These are phyloP conservation scores for Chytriomyces hyalinus DNA, from an alignment of 192 early-diverging fungal genomes.

Conservation along the genomic window DNA sequence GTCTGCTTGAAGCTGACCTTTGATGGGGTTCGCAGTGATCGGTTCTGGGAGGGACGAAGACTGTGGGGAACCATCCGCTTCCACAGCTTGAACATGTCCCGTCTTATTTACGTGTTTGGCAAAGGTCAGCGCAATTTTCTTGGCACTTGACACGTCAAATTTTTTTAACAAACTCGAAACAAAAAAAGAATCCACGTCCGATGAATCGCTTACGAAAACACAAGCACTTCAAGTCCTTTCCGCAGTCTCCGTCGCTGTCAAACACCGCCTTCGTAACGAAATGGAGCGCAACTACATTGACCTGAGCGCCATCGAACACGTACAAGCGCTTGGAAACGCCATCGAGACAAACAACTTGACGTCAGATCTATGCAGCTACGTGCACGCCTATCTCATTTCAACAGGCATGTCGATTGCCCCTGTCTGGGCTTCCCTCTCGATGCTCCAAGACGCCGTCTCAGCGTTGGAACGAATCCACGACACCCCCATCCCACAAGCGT, in stretches of 20 bases:
- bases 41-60: conserved; percentile 41
- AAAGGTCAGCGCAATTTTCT: background rate
- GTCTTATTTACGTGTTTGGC: background rate
- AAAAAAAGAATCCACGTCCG: background rate
- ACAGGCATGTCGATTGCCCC: background rate
- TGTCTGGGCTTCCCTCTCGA: background rate
- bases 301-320: conserved; percentile 57
- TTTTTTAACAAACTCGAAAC: background rate
- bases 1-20: background rate
- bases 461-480: conserved; percentile 70
- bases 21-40: conserved; percentile 2
- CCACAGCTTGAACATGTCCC: conserved; percentile 11
- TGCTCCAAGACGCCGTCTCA: conserved; percentile 16
- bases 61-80: conserved; percentile 19
- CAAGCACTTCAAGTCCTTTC: conserved; percentile 70
- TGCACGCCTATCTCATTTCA: background rate
- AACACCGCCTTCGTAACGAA: conserved; percentile 73
- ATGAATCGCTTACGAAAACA: conserved; percentile 53
- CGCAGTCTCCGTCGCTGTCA: conserved; percentile 74
- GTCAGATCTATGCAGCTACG: background rate
- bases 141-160: background rate
- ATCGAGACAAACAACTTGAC: background rate
- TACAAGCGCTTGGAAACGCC: conserved; percentile 9
- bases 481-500: conserved; percentile 73
- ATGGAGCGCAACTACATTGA: conserved; percentile 65